These are phyloP conservation scores for Aspergillus neotritici DNA, from an alignment of 2,329 filamentous ascomycete genomes.

Conservation along the genomic window DNA sequence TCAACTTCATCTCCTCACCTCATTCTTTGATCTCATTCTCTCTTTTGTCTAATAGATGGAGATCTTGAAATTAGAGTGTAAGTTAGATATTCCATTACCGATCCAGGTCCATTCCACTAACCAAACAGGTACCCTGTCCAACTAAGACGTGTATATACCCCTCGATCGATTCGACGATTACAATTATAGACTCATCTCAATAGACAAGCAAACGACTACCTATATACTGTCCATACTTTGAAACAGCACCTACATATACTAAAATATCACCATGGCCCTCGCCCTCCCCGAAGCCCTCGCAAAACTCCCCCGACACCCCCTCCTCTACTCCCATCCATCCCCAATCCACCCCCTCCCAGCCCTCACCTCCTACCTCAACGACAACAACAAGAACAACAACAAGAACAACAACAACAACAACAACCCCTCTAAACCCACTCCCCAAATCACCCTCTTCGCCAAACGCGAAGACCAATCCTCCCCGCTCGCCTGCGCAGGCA, in stretches of 20 bases:
- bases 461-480: slow-evolving; percentile 35
- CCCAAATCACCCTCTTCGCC: slow-evolving; percentile 22
- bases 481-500: slow-evolving; percentile 30
- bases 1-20: no score
- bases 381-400: no score
- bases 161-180: no score
- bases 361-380: slow-evolving; percentile 11
- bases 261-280: slow-evolving; percentile 9
- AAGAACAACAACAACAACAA: slow-evolving; percentile 7
- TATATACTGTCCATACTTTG: no score
- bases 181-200: neutral
- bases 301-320: slow-evolving; percentile 24
- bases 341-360: slow-evolving; percentile 29
- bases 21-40: no score
- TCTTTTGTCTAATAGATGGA: no score
- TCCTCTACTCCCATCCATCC: slow-evolving; percentile 26
- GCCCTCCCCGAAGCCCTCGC: slow-evolving; percentile 21
- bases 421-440: neutral
- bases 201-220: no score
- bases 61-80: no score
- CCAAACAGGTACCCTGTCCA: no score
- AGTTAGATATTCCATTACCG: no score
- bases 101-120: no score
- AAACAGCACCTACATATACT: no score
- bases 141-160: neutral